Evolutionary conservation across 2,329 filamentous ascomycete genomes (phyloP).

Genomic region (Stachybotrys chlorohalonatus): DNA sequence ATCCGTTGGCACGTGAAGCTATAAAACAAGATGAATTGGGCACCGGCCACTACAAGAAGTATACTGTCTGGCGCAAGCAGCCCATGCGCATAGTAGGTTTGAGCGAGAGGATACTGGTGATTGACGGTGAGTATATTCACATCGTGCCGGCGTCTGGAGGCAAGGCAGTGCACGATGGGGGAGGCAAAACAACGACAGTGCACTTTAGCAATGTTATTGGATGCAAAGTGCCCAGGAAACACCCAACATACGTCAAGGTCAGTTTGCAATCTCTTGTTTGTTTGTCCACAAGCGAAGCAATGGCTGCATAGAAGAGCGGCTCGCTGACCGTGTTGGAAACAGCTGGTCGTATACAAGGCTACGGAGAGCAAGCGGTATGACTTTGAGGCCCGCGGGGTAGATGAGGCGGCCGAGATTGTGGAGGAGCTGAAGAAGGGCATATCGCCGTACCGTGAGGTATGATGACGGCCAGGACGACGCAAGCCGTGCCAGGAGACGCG

Average conservation of each 20-base stretch:
- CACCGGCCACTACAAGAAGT: constrained; percentile 60
- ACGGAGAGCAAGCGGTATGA: constrained; percentile 76
- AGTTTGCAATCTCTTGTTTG: constrained; percentile 7
- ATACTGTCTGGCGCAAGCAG: constrained; percentile 73
- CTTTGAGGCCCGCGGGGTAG: constrained; percentile 65
- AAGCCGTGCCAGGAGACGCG: too few relatives aligned
- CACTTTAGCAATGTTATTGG: constrained; percentile 77
- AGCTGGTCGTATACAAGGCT: constrained; percentile 65
- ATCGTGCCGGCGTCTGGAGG: constrained; percentile 65
- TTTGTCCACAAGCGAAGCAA: neutral
- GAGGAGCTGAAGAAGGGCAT: constrained; percentile 69
- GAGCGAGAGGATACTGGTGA: constrained; percentile 66
- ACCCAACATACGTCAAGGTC: constrained; percentile 74
- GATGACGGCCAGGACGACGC: neutral
- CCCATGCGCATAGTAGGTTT: constrained; percentile 71
- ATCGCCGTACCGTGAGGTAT: constrained; percentile 51
- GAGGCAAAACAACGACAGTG: constrained; percentile 68
- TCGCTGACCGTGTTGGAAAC: constrained; percentile 1
- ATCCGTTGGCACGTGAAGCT: constrained; percentile 59
- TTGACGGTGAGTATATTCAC: constrained; percentile 81
- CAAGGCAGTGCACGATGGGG: constrained; percentile 54
- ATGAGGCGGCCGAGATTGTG: constrained; percentile 72
- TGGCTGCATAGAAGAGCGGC: too few relatives aligned
- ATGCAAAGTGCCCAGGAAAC: constrained; percentile 71
- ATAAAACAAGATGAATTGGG: constrained; percentile 50